Percentiles rank a stretch among this genome's conserved stretches.
These are phyloP conservation scores for Schizophyllum commune DNA, from an alignment of 1,284 basidiomycete species.

Conservation along the genomic window DNA sequence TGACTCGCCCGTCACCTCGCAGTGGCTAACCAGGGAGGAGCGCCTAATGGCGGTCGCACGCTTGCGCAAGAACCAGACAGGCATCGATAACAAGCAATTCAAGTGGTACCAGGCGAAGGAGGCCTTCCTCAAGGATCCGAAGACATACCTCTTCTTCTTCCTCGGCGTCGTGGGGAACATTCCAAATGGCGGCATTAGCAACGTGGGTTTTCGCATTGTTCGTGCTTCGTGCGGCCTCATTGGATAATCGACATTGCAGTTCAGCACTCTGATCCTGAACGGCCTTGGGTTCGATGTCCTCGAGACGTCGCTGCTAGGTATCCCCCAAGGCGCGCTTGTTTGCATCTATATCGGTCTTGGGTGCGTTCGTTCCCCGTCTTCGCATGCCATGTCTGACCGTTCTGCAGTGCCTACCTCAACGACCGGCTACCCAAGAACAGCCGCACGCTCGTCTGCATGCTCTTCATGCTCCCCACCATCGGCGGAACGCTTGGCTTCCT, in stretches of 20 bases:
- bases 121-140: conserved; percentile 14
- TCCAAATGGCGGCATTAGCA: conserved; percentile 18
- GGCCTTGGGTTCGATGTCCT: conserved; percentile 28
- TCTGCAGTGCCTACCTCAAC: conserved; percentile 12
- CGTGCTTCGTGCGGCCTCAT: not conserved
- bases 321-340: conserved; percentile 22
- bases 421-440: conserved; percentile 14
- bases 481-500: conserved; percentile 15
- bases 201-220: conserved; percentile 6
- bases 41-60: conserved; percentile 22
- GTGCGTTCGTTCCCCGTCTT: not conserved
- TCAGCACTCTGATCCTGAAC: conserved; percentile 26
- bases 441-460: conserved; percentile 14
- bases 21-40: conserved; percentile 23
- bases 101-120: conserved; percentile 24
- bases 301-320: conserved; percentile 30
- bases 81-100: conserved; percentile 21
- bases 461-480: conserved; percentile 17
- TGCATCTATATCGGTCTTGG: conserved; percentile 14
- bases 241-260: conserved; percentile 4
- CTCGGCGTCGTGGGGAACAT: conserved; percentile 17
- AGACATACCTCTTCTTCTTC: conserved; percentile 19
- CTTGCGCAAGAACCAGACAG: conserved; percentile 19
- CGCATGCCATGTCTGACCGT: not conserved
- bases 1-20: conserved; percentile 20